These are phyloP conservation scores for Mortierella sp. DNA, from an alignment of 371 early-diverging fungal species.

Conservation along the genomic window DNA sequence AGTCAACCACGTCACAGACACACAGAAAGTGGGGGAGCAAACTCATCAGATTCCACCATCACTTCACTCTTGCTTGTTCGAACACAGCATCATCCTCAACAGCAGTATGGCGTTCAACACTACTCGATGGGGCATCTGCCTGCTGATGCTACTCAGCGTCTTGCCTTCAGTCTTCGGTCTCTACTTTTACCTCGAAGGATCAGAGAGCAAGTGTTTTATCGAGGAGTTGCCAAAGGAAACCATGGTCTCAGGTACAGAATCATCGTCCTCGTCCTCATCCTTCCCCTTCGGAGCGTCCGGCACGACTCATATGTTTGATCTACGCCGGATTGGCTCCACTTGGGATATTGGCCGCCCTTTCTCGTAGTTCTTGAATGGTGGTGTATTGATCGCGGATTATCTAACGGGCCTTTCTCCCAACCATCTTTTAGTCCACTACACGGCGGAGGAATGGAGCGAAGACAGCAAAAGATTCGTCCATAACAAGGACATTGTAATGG, in stretches of 20 bases:
- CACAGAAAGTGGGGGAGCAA: too few species aligned
- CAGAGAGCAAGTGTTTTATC: constrained; percentile 91
- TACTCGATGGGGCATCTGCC: constrained; percentile 41
- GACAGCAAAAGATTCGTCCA: constrained; percentile 72
- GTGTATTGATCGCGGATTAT: too few species aligned
- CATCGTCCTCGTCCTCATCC: neutral
- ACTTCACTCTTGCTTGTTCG: neutral
- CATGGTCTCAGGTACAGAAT: constrained; percentile 77
- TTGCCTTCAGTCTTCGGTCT: constrained; percentile 59
- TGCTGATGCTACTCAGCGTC: constrained; percentile 50
- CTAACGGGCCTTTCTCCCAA: too few species aligned
- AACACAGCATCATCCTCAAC: too few species aligned
- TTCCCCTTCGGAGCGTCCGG: too few species aligned
- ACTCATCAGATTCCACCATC: neutral
- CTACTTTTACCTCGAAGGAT: constrained; percentile 92
- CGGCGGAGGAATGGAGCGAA: constrained; percentile 82
- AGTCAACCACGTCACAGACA: too few species aligned
- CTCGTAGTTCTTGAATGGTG: too few species aligned
- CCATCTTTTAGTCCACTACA: constrained; percentile 85
- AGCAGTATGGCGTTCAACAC: constrained; percentile 44
- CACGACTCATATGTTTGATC: too few species aligned
- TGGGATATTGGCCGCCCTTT: too few species aligned
- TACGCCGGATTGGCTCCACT: too few species aligned
- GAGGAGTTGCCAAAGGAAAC: constrained; percentile 95
- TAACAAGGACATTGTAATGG: constrained; percentile 85